A percentile compares a stretch with the other conserved stretches of the same genome.
Evolutionary conservation across 2,329 filamentous ascomycete genomes (phyloP).

Genomic region (Fusarium irregulare): DNA sequence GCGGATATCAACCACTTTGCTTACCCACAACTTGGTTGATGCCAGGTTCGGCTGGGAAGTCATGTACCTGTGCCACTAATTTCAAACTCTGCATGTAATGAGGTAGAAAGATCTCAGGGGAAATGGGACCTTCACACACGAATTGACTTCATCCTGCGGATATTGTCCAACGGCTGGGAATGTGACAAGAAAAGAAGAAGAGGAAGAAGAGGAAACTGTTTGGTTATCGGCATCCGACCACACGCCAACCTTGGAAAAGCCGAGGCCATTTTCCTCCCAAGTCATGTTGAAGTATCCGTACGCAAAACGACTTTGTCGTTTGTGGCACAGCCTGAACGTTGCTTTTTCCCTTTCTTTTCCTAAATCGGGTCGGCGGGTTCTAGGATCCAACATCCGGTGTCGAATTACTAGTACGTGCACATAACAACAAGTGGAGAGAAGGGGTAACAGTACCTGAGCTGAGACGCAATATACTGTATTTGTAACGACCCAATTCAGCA

Average conservation of each 20-base stretch:
- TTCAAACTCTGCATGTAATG: constrained; percentile 13
- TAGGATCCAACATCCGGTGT: constrained; percentile 10
- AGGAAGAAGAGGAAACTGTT: constrained; percentile 8
- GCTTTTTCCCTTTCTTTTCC: constrained; percentile 23
- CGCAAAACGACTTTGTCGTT: constrained; percentile 21
- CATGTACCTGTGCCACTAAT: constrained; percentile 24
- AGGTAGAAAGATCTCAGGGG: constrained; percentile 1
- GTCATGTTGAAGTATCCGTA: background rate
- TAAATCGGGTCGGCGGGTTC: constrained; percentile 20
- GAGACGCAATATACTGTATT: constrained; percentile 31
- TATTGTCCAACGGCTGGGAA: constrained; percentile 1
- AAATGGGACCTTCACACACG: constrained; percentile 3
- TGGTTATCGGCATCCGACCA: constrained; percentile 9
- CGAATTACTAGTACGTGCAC: constrained; percentile 13
- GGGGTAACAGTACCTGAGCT: constrained; percentile 36
- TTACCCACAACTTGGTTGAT: constrained; percentile 32
- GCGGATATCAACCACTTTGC: constrained; percentile 22
- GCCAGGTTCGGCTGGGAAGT: constrained; percentile 25
- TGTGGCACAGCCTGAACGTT: constrained; percentile 14
- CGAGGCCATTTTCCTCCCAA: background rate
- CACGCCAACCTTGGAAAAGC: constrained; percentile 1
- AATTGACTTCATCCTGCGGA: constrained; percentile 3
- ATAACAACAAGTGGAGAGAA: constrained; percentile 37
- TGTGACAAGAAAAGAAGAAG: constrained; percentile 9
- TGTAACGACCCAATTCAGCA: constrained; percentile 27